Percentiles rank a stretch among this genome's conserved stretches.
phyloP scores from a whole-genome alignment of 148 eudicot genomes.

The Dianthus caryophyllus region DNA sequence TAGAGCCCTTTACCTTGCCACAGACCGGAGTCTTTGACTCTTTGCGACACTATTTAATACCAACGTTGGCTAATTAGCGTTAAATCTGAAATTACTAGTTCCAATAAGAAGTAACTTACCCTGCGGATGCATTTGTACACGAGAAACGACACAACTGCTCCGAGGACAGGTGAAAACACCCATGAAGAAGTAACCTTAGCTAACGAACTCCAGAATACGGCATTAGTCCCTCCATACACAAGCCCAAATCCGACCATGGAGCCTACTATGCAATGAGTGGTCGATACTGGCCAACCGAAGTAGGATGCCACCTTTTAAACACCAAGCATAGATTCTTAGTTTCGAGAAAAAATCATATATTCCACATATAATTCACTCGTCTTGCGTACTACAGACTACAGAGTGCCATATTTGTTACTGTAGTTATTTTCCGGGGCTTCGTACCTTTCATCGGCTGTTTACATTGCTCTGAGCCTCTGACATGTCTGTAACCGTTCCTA shows the following conservation, averaged over 20 bases:
- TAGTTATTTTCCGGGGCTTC: background rate
- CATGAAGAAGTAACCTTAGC: constrained; percentile 97
- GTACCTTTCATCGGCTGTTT: background rate
- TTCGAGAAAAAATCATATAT: background rate
- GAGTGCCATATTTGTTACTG: too few relatives aligned
- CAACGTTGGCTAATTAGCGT: background rate
- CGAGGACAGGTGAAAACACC: constrained; percentile 84
- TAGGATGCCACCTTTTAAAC: constrained; percentile 76
- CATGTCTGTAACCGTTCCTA: background rate
- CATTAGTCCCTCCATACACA: constrained; percentile 79
- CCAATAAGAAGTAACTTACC: constrained; percentile 42
- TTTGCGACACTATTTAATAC: background rate
- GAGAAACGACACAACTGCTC: constrained; percentile 75
- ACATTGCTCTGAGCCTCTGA: background rate
- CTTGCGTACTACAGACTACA: background rate
- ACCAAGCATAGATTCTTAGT: constrained; percentile 8
- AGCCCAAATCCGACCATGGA: constrained; percentile 99
- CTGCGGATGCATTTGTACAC: constrained; percentile 98
- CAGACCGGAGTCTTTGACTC: background rate
- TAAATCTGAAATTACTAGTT: background rate
- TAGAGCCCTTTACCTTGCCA: background rate
- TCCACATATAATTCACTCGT: background rate
- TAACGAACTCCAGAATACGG: constrained; percentile 93
- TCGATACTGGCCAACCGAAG: constrained; percentile 95
- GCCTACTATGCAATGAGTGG: constrained; percentile 97